Percentiles rank a stretch among this genome's conserved stretches.
Evolutionary conservation across 73 alveolate species (phyloP).

Genomic region (Blepharisma stoltei): DNA sequence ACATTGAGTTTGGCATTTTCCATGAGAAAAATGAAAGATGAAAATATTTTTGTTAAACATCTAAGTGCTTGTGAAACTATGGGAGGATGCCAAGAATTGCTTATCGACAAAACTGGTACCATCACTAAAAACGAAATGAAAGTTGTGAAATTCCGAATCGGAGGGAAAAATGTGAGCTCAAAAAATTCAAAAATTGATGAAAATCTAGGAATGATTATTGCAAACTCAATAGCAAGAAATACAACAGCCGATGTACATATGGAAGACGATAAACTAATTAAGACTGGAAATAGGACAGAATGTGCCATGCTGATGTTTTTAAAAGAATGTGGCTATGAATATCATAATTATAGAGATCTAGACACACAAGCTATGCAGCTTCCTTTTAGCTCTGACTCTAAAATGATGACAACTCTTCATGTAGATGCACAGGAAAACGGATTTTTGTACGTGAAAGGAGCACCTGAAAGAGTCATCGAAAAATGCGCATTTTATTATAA

Average conservation of each 20-base stretch:
- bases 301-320: slow-evolving; percentile 51
- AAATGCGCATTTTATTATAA: slow-evolving; percentile 51
- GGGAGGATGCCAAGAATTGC: slow-evolving; percentile 92
- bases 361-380: neutral
- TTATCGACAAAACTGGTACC: slow-evolving; percentile 93
- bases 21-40: slow-evolving; percentile 89
- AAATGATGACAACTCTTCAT: slow-evolving; percentile 30
- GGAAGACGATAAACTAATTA: neutral
- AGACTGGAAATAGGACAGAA: slow-evolving; percentile 47
- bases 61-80: slow-evolving; percentile 89
- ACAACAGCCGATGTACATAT: neutral
- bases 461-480: slow-evolving; percentile 77
- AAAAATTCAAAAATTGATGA: neutral
- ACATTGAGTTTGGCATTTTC: slow-evolving; percentile 87
- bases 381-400: slow-evolving; percentile 23
- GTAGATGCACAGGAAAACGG: slow-evolving; percentile 60
- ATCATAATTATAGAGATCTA: neutral
- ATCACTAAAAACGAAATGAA: slow-evolving; percentile 84
- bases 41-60: slow-evolving; percentile 87
- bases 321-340: neutral
- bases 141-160: slow-evolving; percentile 36
- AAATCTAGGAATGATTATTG: neutral
- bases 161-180: slow-evolving; percentile 22
- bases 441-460: slow-evolving; percentile 78
- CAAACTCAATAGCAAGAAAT: neutral